Base-by-base conservation (phyloP, 2,329 filamentous ascomycete genomes). In the Cercospora sp. region DNA sequence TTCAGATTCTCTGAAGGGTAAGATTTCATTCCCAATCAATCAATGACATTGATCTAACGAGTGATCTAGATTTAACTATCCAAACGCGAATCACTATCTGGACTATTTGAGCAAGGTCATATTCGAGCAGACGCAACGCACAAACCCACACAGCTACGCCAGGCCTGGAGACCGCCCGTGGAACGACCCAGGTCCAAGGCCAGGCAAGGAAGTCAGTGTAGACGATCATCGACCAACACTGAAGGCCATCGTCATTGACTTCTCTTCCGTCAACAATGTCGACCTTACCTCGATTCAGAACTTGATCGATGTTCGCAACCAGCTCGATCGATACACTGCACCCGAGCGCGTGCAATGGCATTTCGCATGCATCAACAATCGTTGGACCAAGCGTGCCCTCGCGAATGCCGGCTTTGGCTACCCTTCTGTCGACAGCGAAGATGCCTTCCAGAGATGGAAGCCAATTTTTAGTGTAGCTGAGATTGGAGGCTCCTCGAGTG, bases 401-500 rank as follows among this genome's bases (percentile, higher is more conserved):
- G 90, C 90, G 3, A 88, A 91, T 1, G 94, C 91, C 26, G 94
- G 94, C 12, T 98, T 98, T 76, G 94, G 94, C 1, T 93, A 91
- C 77, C 93, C 93, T 2, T 88, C 88, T 0, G 81, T 85, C 0
- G 75, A 82, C 12, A 83, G 83, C 6, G 82, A 80, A 65, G 78
- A 76, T 13, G 79, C 84, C 6, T 86, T 87, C 73, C 84, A 87
- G 70, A 87, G 91, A 68, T 98, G 94, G 94, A 94, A 92, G 78
- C 92, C 93, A n/a, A 93, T 98, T 72, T 98, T 97, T 84, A 93
- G 89, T 76, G 93, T 98, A 23, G 92, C 94, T 2, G 93, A 97
- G 76, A 89, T 96, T 71, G 89, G 92, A 69, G 90, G 93, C 20
- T 82, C 84, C 4, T 81, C 88, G 63, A 92, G 90, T 4, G 91